Percentiles rank a stretch among this genome's conserved stretches.
Evolutionary conservation across 805 yeast species (phyloP).

Genomic region (Suhomyces xylopsoci): DNA sequence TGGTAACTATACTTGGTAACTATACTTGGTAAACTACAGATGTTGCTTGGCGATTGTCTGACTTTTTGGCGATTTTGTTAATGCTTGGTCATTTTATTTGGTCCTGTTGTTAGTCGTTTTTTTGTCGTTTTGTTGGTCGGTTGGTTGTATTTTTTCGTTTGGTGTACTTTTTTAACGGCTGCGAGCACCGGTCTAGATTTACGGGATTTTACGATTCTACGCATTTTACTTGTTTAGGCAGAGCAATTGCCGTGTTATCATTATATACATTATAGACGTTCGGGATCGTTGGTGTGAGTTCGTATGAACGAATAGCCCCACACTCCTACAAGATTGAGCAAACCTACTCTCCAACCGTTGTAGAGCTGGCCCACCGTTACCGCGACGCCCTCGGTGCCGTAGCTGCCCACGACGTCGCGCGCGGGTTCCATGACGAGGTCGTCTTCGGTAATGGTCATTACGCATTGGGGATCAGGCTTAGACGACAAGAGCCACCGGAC

Average conservation of each 20-base stretch:
- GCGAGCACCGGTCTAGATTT: neutral
- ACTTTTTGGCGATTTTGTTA: too few species aligned
- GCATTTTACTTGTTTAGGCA: neutral
- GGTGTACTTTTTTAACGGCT: too few species aligned
- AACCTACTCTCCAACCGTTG: constrained; percentile 91
- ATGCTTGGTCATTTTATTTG: too few species aligned
- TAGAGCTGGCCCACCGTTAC: constrained; percentile 40
- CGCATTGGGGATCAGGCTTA: constrained; percentile 32
- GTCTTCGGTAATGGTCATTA: constrained; percentile 45
- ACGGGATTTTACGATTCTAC: neutral
- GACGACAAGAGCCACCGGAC: constrained; percentile 54
- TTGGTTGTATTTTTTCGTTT: too few species aligned
- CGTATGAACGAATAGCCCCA: constrained; percentile 72
- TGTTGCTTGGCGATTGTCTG: too few species aligned
- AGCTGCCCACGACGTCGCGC: constrained; percentile 21
- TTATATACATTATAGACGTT: constrained; percentile 18
- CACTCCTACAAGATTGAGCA: constrained; percentile 72
- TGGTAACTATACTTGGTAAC: too few species aligned
- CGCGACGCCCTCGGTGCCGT: constrained; percentile 17
- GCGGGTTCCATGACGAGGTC: constrained; percentile 56
- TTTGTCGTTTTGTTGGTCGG: too few species aligned
- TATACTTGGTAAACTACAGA: too few species aligned
- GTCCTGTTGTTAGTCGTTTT: too few species aligned
- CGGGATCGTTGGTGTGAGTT: constrained; percentile 44
- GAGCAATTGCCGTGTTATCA: neutral